Conservation (phyloP, 768 basidiomycete genomes). For the Rhizopogon rudus region DNA sequence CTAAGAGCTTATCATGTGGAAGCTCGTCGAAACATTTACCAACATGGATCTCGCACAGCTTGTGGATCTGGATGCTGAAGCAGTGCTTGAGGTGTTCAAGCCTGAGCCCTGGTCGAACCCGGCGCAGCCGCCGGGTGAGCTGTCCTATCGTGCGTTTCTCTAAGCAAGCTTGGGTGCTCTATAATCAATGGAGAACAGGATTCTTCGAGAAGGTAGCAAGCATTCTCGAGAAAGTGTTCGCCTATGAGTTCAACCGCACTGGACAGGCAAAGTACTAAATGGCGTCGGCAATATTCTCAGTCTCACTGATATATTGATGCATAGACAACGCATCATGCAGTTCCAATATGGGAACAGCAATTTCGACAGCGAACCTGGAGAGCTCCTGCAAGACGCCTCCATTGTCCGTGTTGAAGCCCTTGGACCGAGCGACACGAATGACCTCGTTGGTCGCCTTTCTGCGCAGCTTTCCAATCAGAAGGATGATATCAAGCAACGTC, state of each 20-base stretch:
- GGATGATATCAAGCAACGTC: slow-evolving; percentile 33
- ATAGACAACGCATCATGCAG: slow-evolving; percentile 41
- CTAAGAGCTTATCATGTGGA: slow-evolving; percentile 35
- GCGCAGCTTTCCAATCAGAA: slow-evolving; percentile 27
- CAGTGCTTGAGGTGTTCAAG: slow-evolving; percentile 42
- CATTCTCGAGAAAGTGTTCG: slow-evolving; percentile 41
- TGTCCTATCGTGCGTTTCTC: slow-evolving; percentile 33
- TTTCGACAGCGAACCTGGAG: slow-evolving; percentile 25
- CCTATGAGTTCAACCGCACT: slow-evolving; percentile 31
- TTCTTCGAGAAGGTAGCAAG: slow-evolving; percentile 41
- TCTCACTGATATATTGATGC: slow-evolving; percentile 7
- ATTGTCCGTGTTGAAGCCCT: slow-evolving; percentile 52
- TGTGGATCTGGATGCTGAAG: slow-evolving; percentile 49
- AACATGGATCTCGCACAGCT: slow-evolving; percentile 65
- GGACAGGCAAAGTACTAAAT: slow-evolving; percentile 30
- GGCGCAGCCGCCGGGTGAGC: slow-evolving; percentile 33
- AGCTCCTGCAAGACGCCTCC: slow-evolving; percentile 31
- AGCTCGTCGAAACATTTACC: slow-evolving; percentile 60
- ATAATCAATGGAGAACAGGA: slow-evolving; percentile 26
- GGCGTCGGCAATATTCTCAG: background rate
- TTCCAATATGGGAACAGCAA: slow-evolving; percentile 51
- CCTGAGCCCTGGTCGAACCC: slow-evolving; percentile 35
- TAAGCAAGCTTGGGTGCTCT: background rate
- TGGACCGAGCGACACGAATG: slow-evolving; percentile 34
- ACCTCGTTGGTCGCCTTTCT: slow-evolving; percentile 50